Base-by-base conservation (phyloP, 805 yeast genomes). In the Candida multigemmis region DNA sequence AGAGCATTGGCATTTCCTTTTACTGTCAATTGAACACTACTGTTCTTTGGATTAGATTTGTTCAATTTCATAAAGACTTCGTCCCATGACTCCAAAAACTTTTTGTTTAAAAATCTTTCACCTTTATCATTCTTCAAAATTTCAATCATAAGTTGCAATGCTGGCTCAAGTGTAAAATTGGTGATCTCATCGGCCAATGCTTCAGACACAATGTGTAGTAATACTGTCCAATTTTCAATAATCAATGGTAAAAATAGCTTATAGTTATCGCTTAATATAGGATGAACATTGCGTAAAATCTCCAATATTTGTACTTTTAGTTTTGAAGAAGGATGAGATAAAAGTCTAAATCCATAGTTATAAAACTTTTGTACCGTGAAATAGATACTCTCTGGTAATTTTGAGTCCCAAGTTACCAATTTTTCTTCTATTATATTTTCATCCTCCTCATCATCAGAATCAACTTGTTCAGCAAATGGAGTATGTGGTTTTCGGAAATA, bases 261-360 rank as follows among this genome's bases (percentile, higher is more conserved):
- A 33, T 56, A 53, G 31, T 59, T 46, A 3, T 56, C 40, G 21
- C 50, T 25, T 31, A 61, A 40, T 12, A 60, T 25, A 8, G 58
- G 55, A 35, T 57, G 59, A 7, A 52, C 40, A 9, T 38, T 34
- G 7, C 28, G 39, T 14, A 61, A 31, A 1, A 82, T 62, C 17
- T 51, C 57, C 28, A 87, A 46, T 5, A 85, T 65, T 33, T 73
- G 77, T 3, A 68, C 45, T 22, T 71, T 66, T 16, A 89, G 48
- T 3, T 63, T 51, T 2, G 65, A 48, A 0, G 93, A 77, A 2
- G 71, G 69, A 40, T 82, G 91, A 2, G 83, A 74, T 19, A 84
- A 52, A 18, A 71, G 60, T 32, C 83, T 57, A 28, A 82, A 80
- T 5, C 89, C 78, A 45, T 85, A 83, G 5, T 61, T 67, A 28